Percentiles rank a stretch among this genome's conserved stretches.
phyloP scores from a whole-genome alignment of 345 rosid species.

The Eucalyptus fibrosa region DNA sequence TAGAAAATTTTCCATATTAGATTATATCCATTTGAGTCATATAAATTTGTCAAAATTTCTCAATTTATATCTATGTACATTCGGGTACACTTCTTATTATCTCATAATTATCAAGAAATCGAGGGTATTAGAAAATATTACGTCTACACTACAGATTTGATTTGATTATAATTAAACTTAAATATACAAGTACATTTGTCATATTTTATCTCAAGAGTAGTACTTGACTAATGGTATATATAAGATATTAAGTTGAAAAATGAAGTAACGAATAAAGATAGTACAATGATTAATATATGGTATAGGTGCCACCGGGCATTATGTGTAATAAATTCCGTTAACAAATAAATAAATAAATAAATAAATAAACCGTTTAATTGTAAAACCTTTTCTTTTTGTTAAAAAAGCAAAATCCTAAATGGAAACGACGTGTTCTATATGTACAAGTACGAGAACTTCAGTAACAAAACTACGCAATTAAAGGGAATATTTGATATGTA shows the following conservation, averaged over 20 bases:
- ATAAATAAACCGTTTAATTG: neutral
- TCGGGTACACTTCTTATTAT: neutral
- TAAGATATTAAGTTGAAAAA: neutral
- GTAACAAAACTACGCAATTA: neutral
- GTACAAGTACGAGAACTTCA: neutral
- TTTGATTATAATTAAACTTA: neutral
- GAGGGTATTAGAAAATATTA: neutral
- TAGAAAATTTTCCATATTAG: neutral
- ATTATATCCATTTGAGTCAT: neutral
- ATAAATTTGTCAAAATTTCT: neutral
- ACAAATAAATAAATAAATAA: too few relatives aligned
- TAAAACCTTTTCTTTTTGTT: neutral
- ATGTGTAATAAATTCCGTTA: too few relatives aligned
- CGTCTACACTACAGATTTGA: neutral
- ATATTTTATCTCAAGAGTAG: neutral
- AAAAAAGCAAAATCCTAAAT: neutral
- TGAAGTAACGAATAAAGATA: neutral
- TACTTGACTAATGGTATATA: neutral
- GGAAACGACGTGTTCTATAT: neutral
- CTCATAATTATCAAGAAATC: neutral
- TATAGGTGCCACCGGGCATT: too few relatives aligned
- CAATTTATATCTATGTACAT: neutral
- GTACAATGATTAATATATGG: neutral
- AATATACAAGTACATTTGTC: neutral
- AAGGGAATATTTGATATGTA: neutral